Percentiles rank a stretch among this genome's conserved stretches.
Evolutionary conservation across 2,329 filamentous ascomycete genomes (phyloP).

Genomic region (Didymella sp.): DNA sequence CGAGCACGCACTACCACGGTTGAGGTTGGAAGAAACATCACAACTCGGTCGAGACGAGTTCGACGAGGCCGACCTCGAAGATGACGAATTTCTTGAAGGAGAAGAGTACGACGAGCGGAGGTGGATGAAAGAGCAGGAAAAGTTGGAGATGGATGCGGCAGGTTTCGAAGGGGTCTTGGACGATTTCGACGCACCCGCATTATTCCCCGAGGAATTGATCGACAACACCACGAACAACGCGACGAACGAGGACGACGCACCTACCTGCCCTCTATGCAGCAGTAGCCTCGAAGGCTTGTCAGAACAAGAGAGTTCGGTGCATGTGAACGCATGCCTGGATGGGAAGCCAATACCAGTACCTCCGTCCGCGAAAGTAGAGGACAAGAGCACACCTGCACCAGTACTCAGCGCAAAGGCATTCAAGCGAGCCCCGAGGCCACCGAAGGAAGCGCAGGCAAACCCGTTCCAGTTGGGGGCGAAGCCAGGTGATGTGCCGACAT

Average conservation of each 20-base stretch:
- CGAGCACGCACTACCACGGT: conserved; percentile 26
- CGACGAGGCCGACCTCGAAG: conserved; percentile 64
- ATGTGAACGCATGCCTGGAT: conserved; percentile 94
- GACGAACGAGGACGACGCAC: conserved; percentile 28
- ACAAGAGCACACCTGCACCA: conserved; percentile 16
- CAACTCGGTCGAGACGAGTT: conserved; percentile 56
- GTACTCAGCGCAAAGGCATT: conserved; percentile 61
- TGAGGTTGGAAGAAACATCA: conserved; percentile 60
- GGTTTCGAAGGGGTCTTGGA: conserved; percentile 52
- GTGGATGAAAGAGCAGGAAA: conserved; percentile 76
- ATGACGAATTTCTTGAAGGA: conserved; percentile 64
- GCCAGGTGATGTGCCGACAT: conserved; percentile 52
- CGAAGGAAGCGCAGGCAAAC: conserved; percentile 80
- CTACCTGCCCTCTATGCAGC: conserved; percentile 79
- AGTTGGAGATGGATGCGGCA: conserved; percentile 59
- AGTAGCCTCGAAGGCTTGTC: conserved; percentile 63
- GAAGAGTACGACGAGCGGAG: conserved; percentile 61
- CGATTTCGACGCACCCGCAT: conserved; percentile 58
- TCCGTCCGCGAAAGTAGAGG: conserved; percentile 22
- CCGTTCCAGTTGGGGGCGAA: conserved; percentile 68
- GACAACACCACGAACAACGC: conserved; percentile 8
- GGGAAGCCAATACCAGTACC: conserved; percentile 72
- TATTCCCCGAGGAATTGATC: conserved; percentile 42
- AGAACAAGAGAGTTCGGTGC: conserved; percentile 73
- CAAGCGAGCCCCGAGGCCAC: conserved; percentile 68